Base-by-base conservation (phyloP, 2,329 filamentous ascomycete genomes). In the Penicillium polonicum region DNA sequence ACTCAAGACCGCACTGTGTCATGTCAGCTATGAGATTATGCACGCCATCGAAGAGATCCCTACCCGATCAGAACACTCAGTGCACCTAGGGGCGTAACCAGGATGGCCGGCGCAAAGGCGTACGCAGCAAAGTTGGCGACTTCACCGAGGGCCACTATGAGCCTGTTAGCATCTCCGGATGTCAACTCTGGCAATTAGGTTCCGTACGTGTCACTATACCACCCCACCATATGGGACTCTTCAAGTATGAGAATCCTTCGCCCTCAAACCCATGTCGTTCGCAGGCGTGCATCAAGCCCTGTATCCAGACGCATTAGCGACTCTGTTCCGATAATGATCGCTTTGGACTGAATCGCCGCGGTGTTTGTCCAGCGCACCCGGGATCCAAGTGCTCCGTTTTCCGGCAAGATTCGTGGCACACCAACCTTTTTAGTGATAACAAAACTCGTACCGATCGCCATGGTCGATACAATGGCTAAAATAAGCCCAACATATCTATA, bases 101-200 rank as follows among this genome's bases (percentile, higher is more conserved):
- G 83, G 76, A 99, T 99, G n/a, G 94, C 95, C 41, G 94, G 94
- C 65, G 94, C 94, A 77, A 97, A 99, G 8, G 94, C 94, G 74
- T 99, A 99, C 61, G 94, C 94, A 50, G 92, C 92, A 74, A 99
- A 99, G 77, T 99, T 99, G 78, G 92, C 95, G 58, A 97, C 81
- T 78, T 99, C 94, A 71, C 94, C 94, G 44, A 95, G 78, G 60
- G 92, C 89, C 85, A 99, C 91, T 96, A 58, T 49, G 19, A 43
- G 65, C 44, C 68, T 25, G 33, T 63, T 62, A 60, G 59, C 57
- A 60, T 72, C 74, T 35, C 33, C 41, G 35, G 48, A 35, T 48
- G 42, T 39, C n/a, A 25, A 29, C 19, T 53, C 21, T 53, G 10
- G 17, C 31, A 42, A 59, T 59, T 70, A 62, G n/a, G 29, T 25